phyloP scores from a whole-genome alignment of 1,139 yeast species.

The Nakaseomyces delphensis region DNA sequence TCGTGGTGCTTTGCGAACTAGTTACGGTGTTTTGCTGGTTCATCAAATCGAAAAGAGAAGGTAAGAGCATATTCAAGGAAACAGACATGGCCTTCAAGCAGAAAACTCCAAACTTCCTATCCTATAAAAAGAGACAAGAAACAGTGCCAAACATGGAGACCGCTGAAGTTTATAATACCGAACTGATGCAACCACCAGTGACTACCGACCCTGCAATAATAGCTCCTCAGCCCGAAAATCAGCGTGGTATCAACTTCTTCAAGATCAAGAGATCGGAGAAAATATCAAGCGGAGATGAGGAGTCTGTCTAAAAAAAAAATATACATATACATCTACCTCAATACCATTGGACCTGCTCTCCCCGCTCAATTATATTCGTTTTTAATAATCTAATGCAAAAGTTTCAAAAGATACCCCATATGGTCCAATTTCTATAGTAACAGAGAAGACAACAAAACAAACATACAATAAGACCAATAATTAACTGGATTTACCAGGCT shows the following conservation, averaged over 20 bases:
- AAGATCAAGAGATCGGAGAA: slow-evolving; percentile 43
- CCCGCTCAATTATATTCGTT: slow-evolving; percentile 1
- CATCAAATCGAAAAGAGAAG: slow-evolving; percentile 15
- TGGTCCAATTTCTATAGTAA: no score
- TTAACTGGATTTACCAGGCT: no score
- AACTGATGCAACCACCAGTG: slow-evolving; percentile 9
- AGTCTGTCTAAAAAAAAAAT: slow-evolving; percentile 39
- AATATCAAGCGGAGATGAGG: slow-evolving; percentile 42
- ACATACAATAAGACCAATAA: no score
- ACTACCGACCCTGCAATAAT: slow-evolving; percentile 14
- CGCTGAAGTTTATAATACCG: slow-evolving; percentile 12
- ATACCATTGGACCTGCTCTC: slow-evolving; percentile 1
- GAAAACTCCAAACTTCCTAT: slow-evolving; percentile 1
- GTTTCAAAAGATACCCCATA: no score
- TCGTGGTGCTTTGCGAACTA: slow-evolving; percentile 15
- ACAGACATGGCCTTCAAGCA: slow-evolving; percentile 1
- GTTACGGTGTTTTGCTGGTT: slow-evolving; percentile 9
- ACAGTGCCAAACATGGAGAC: slow-evolving; percentile 10
- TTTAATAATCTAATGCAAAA: not conserved
- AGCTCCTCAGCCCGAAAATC: slow-evolving; percentile 26
- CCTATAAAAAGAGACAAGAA: slow-evolving; percentile 10
- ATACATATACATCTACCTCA: not conserved
- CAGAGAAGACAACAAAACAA: no score
- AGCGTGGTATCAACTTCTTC: slow-evolving; percentile 71
- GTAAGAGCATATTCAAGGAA: slow-evolving; percentile 5